These are phyloP conservation scores for Picea mariana DNA, from an alignment of 83 land plant species.

Conservation along the genomic window DNA sequence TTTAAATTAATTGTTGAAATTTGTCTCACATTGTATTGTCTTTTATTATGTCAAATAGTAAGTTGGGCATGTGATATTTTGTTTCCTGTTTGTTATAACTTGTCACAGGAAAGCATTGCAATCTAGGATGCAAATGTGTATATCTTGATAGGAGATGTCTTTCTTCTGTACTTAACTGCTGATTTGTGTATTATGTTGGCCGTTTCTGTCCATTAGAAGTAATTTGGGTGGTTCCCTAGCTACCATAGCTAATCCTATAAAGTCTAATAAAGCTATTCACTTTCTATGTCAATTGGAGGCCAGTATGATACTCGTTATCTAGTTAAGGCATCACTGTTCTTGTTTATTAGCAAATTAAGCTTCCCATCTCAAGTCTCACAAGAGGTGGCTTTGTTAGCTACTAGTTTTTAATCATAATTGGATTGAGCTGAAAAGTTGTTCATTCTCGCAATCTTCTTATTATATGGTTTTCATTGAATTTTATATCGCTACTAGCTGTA, in stretches of 20 bases:
- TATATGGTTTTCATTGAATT: constrained; percentile 1
- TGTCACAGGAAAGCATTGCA: not conserved
- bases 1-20: not conserved
- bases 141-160: no score
- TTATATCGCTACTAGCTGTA: not conserved
- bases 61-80: not conserved
- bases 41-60: not conserved
- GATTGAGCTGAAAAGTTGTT: not conserved
- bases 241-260: not conserved
- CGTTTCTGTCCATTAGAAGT: no score
- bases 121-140: not conserved
- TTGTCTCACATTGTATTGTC: not conserved
- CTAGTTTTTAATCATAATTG: not conserved
- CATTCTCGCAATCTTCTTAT: not conserved
- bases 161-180: no score
- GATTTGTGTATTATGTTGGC: no score
- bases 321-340: not conserved
- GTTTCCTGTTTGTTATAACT: not conserved
- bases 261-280: not conserved
- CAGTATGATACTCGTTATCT: not conserved
- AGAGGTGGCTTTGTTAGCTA: not conserved
- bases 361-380: not conserved
- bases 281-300: not conserved
- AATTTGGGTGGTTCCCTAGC: not conserved
- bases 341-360: not conserved